Percentiles rank a stretch among this genome's conserved stretches.
These are phyloP conservation scores for Neurospora sp. DNA, from an alignment of 2,329 filamentous ascomycete species.

Conservation along the genomic window DNA sequence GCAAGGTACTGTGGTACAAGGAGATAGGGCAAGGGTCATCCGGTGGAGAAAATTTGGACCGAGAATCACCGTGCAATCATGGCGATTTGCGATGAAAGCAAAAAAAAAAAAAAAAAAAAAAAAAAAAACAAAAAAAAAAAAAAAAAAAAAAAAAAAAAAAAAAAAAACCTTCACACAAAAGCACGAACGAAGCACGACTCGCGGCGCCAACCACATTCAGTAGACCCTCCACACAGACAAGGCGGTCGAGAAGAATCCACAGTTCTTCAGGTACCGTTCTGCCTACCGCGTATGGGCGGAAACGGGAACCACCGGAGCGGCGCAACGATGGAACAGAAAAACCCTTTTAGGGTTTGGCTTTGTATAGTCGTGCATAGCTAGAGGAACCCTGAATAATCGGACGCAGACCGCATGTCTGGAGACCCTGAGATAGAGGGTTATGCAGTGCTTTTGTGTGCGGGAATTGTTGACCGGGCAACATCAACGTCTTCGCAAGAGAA, in stretches of 20 bases:
- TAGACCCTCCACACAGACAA: neutral
- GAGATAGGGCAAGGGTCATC: neutral
- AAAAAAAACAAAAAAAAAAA: neutral
- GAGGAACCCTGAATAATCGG: neutral
- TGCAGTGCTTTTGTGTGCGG: neutral
- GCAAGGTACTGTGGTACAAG: neutral
- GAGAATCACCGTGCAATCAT: neutral
- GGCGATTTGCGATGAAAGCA: neutral
- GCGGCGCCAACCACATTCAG: neutral
- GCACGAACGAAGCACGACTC: neutral
- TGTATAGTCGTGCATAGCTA: neutral
- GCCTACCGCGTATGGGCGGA: neutral
- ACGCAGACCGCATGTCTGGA: neutral
- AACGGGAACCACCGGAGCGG: neutral
- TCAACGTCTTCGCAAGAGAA: neutral
- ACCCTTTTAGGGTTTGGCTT: neutral
- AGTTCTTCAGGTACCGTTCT: neutral
- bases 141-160: neutral
- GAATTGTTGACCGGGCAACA: neutral
- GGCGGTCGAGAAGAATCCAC: conserved; percentile 1
- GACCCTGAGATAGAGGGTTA: neutral
- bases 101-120: too few relatives aligned
- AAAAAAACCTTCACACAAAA: neutral
- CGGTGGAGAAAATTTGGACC: neutral
- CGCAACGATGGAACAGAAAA: neutral